Evolutionary conservation across 306 rosid genomes (phyloP), one percentile per base, ranked within the genome.

Genomic region (Cicer chorassanicum): DNA sequence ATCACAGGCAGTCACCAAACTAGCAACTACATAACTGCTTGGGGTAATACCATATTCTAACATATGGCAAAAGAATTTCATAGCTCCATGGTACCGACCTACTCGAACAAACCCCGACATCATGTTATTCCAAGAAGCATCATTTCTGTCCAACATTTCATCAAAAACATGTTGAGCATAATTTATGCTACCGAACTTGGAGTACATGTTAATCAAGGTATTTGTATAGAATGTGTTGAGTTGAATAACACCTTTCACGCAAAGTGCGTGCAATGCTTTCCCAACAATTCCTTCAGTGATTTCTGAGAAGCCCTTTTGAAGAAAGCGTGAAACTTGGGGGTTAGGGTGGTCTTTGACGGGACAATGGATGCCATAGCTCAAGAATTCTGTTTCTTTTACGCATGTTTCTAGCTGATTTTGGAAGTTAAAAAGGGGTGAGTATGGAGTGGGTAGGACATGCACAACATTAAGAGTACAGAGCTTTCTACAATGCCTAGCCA

Each of bases 61-160:
- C 85, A 91, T 86, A 38, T 82, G 78, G 65, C 72, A 13, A 48
- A 91, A 94, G 80, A 94, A 88, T 19, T 48, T 63, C 86, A 89
- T 51, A 8, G 98, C 89, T 65, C 77, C 78, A 0, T 53, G 1
- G 62, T 90, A 86, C 45, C 72, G 50, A 59, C 96, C 87, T 8
- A 69, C 96, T 46, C 88, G 80, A 48, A 90, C 96, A 56, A 86
- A 86, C 51, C 91, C 87, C 3, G 97, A 88, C 85, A 90, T 94
- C 96, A 94, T 87, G 77, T 83, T 91, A 72, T 86, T 94, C 97
- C 98, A 89, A 43, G 97, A 91, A 50, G 96, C 91, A 78, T 91
- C 96, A 64, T 94, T 88, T 71, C 85, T 91, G 9, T 87, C 83
- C 6, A 34, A 24, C 82, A 91, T 87, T 73, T 69, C 60, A 78